Percentiles rank a stretch among this genome's conserved stretches.
Conservation (phyloP, 1,139 yeast species). For the Zygoascus meyerae region DNA sequence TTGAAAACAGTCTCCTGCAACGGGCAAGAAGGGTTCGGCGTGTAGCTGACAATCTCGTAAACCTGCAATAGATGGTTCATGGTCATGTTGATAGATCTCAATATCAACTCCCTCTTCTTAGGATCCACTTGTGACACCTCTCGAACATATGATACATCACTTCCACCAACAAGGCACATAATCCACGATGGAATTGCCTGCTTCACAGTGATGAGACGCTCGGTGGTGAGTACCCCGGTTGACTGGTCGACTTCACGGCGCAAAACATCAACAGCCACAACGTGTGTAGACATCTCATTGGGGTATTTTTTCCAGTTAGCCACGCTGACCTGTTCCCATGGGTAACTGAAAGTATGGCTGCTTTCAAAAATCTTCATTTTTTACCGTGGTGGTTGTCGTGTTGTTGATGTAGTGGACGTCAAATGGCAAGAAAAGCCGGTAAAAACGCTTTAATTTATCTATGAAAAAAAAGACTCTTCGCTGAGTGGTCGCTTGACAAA, state of each 20-base stretch:
- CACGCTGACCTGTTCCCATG: constrained; percentile 93
- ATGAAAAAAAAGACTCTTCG: background rate
- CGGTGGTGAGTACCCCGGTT: constrained; percentile 62
- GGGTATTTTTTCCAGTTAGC: constrained; percentile 98
- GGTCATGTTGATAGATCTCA: constrained; percentile 85
- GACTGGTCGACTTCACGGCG: constrained; percentile 58
- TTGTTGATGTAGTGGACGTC: background rate
- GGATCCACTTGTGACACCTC: constrained; percentile 86
- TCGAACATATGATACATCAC: constrained; percentile 71
- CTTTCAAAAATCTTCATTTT: constrained; percentile 74
- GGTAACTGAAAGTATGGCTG: constrained; percentile 62
- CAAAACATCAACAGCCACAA: constrained; percentile 87
- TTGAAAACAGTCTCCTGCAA: constrained; percentile 52
- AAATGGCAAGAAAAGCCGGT: background rate
- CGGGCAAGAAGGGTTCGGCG: constrained; percentile 49
- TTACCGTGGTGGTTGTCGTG: background rate
- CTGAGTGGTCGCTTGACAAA: too few species aligned
- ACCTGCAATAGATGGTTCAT: constrained; percentile 73
- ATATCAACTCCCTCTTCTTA: constrained; percentile 52
- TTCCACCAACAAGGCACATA: constrained; percentile 64
- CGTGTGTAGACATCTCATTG: constrained; percentile 85
- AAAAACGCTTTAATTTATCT: background rate
- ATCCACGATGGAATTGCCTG: constrained; percentile 88
- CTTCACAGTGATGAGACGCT: constrained; percentile 81
- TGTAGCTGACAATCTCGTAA: constrained; percentile 75